Evolutionary conservation across 306 rosid species (phyloP).

Genomic region (Prunus campanulata): DNA sequence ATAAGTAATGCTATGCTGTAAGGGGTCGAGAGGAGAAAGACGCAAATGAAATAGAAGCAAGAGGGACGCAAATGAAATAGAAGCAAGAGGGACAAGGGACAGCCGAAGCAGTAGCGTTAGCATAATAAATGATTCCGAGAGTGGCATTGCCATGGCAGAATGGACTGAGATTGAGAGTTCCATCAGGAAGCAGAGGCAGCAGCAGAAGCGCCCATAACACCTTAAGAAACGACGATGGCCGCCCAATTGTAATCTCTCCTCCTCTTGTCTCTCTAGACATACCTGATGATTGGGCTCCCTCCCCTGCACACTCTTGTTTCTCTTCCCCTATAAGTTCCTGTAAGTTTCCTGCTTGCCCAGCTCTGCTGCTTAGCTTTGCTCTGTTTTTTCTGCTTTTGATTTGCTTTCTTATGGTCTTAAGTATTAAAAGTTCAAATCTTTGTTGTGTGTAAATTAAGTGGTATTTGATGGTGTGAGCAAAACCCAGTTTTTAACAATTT

Average conservation of each 20-base stretch:
- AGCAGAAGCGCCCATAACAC: slow-evolving; percentile 33
- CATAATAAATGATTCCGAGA: slow-evolving; percentile 30
- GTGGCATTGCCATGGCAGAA: slow-evolving; percentile 35
- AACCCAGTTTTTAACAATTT: background rate
- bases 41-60: background rate
- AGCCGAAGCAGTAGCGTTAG: background rate
- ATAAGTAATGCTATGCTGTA: background rate
- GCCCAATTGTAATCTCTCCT: slow-evolving; percentile 62
- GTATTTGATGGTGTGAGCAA: background rate
- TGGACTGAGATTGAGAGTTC: slow-evolving; percentile 33
- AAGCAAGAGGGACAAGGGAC: background rate
- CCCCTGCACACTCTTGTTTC: slow-evolving; percentile 22
- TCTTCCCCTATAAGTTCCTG: slow-evolving; percentile 34
- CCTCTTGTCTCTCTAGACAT: slow-evolving; percentile 69
- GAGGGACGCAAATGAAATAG: background rate
- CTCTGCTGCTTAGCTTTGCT: background rate
- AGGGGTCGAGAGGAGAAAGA: background rate
- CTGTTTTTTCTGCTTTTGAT: background rate
- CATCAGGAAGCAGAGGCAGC: slow-evolving; percentile 34
- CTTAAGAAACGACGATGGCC: slow-evolving; percentile 11
- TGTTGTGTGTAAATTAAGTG: background rate
- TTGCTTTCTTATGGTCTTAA: background rate
- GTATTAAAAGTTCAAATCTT: slow-evolving; percentile 1
- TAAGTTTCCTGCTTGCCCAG: slow-evolving; percentile 25
- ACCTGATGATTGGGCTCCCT: slow-evolving; percentile 66